Percentiles rank a stretch among this genome's conserved stretches.
Conservation (phyloP, 768 basidiomycete species). For the Boletus sp. region DNA sequence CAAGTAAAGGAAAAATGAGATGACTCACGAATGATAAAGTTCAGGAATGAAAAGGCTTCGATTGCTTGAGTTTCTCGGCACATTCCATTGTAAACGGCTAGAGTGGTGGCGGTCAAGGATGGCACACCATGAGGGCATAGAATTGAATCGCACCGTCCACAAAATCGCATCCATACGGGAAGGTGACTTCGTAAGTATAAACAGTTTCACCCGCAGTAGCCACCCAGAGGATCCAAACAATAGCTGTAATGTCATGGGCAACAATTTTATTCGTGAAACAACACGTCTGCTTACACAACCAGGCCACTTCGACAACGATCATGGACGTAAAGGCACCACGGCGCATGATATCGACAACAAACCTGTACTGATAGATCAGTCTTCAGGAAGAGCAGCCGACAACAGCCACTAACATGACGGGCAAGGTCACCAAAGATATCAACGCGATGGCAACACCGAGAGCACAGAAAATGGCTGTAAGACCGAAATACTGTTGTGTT, state of each 20-base stretch:
- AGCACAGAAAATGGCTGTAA: slow-evolving; percentile 22
- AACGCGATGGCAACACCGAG: slow-evolving; percentile 30
- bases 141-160: slow-evolving; percentile 1
- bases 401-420: slow-evolving; percentile 23
- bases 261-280: neutral
- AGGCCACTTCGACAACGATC: slow-evolving; percentile 37
- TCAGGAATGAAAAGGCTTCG: slow-evolving; percentile 37
- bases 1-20: neutral
- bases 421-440: slow-evolving; percentile 31
- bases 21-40: slow-evolving; percentile 34
- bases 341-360: slow-evolving; percentile 34
- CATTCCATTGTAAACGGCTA: slow-evolving; percentile 11
- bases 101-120: neutral
- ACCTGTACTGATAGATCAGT: slow-evolving; percentile 23
- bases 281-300: slow-evolving; percentile 32
- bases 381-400: neutral
- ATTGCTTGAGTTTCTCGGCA: slow-evolving; percentile 34
- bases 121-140: neutral
- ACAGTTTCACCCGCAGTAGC: slow-evolving; percentile 33
- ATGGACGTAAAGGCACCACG: slow-evolving; percentile 40
- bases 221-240: slow-evolving; percentile 42
- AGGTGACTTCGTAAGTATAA: neutral
- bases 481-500: slow-evolving; percentile 4
- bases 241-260: slow-evolving; percentile 15
- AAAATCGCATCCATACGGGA: slow-evolving; percentile 12